Evolutionary conservation across 768 basidiomycete species (phyloP).

Genomic region (Cubamyces lactineus): DNA sequence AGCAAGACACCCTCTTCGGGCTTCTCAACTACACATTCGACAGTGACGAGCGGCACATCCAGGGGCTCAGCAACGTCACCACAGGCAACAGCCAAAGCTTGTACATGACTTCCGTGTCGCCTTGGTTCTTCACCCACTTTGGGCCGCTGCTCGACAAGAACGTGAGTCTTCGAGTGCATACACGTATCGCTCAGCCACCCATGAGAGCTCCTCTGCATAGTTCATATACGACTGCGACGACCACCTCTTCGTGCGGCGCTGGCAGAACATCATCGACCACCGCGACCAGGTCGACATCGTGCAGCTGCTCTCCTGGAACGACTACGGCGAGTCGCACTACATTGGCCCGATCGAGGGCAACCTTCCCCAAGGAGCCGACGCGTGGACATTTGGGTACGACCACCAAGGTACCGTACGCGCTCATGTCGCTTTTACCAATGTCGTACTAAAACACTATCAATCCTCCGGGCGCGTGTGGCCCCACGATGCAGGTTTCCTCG

Average conservation of each 20-base stretch:
- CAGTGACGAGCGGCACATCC: slow-evolving; percentile 43
- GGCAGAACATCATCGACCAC: slow-evolving; percentile 63
- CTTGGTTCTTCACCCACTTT: slow-evolving; percentile 80
- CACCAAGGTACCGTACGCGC: slow-evolving; percentile 37
- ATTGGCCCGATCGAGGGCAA: slow-evolving; percentile 57
- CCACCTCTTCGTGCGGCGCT: slow-evolving; percentile 62
- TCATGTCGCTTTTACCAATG: too few relatives aligned
- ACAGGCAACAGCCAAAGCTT: slow-evolving; percentile 27
- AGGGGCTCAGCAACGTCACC: slow-evolving; percentile 31
- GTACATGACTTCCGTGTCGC: slow-evolving; percentile 53
- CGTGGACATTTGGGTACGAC: slow-evolving; percentile 43
- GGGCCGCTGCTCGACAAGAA: slow-evolving; percentile 63
- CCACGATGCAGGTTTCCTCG: slow-evolving; percentile 52
- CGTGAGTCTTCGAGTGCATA: slow-evolving; percentile 25
- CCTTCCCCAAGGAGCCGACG: slow-evolving; percentile 37
- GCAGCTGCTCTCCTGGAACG: slow-evolving; percentile 76
- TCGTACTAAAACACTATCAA: too few relatives aligned
- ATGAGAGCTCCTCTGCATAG: slow-evolving; percentile 36
- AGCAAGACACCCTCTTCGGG: slow-evolving; percentile 24
- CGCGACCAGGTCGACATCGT: slow-evolving; percentile 50
- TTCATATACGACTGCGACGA: slow-evolving; percentile 67
- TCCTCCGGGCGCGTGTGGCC: too few relatives aligned
- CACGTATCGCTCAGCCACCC: neutral
- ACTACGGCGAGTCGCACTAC: slow-evolving; percentile 78
- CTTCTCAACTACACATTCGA: slow-evolving; percentile 30